These are phyloP conservation scores for Citrullus colocynthis DNA, from an alignment of 306 rosid species.

Conservation along the genomic window DNA sequence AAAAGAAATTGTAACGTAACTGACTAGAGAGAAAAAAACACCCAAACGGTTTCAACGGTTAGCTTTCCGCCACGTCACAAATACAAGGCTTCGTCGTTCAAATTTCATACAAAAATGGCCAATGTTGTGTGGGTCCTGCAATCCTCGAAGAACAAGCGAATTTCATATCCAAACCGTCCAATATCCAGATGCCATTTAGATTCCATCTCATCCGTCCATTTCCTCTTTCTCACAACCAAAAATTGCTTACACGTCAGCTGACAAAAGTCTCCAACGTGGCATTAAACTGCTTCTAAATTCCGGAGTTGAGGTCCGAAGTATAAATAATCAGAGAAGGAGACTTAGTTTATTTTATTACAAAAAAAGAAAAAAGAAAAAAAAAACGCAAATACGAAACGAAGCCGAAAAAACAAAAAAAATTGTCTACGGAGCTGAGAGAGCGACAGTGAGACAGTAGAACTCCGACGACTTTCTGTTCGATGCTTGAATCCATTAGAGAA, in stretches of 20 bases:
- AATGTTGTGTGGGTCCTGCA: neutral
- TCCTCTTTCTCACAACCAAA: neutral
- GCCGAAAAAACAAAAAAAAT: neutral
- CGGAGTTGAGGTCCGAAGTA: slow-evolving; percentile 66
- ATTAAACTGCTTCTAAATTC: slow-evolving; percentile 56
- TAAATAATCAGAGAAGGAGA: slow-evolving; percentile 16
- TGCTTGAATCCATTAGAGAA: slow-evolving; percentile 13
- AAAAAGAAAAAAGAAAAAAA: neutral
- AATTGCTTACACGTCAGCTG: slow-evolving; percentile 13
- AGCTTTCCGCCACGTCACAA: neutral
- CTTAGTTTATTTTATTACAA: slow-evolving; percentile 1
- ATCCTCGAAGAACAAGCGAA: neutral
- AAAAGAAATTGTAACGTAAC: too few relatives aligned
- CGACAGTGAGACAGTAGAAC: slow-evolving; percentile 21
- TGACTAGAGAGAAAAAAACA: neutral
- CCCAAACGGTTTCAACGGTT: neutral
- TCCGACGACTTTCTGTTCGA: slow-evolving; percentile 23
- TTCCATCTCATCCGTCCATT: slow-evolving; percentile 23
- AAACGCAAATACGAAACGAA: neutral
- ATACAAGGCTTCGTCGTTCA: neutral
- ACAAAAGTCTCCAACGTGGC: slow-evolving; percentile 38
- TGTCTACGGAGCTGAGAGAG: slow-evolving; percentile 8
- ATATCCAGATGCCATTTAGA: neutral
- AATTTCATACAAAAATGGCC: neutral
- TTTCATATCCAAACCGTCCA: slow-evolving; percentile 20